Base-by-base conservation (phyloP, 2,329 filamentous ascomycete species). In the Trichoderma koningiopsis region DNA sequence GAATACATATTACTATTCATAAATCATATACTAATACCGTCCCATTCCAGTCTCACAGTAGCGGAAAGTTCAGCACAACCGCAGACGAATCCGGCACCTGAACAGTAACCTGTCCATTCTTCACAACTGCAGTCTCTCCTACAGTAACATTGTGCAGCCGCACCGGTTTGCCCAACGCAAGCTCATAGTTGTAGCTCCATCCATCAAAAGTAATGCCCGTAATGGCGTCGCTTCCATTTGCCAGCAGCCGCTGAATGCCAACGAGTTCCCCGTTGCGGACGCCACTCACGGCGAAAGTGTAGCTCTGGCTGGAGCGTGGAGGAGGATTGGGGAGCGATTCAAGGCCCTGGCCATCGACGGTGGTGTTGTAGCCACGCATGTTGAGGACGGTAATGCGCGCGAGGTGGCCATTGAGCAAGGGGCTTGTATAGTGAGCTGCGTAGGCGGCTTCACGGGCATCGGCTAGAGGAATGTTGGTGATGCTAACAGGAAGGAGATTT, bases 201-300 rank as follows among this genome's bases (percentile, higher is more conserved):
- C 87, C 88, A 75, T 90, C 86, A 79, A 84, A 90, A 0, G 86
- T 86, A 55, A 90, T 84, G 0, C 88, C 88, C 0, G 85, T 85
- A 27, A 89, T 84, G 10, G 88, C 88, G 77, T 91, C 87, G 71
- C 86, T 89, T 0, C 89, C 88, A 76, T 89, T 89, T 2, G 89
- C 88, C 60, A 81, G 75, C 37, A 91, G 76, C 31, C 87, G 78
- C 74, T 86, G 81, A 62, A 88, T 79, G 0, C 69, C 72, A 2
- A 80, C 75, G 0, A 72, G 74, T 24, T 72, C 72, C 6, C 71
- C 72, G 56, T 73, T 68, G 69, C 74, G 74, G 10, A 73, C 76
- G 8, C 86, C 71, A 5, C 77, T 72, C 65, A 88, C 83, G 3
- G 72, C 78, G 70, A 87, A 88, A 24, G 72, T 76, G 62, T 72